Evolutionary conservation across 495 filamentous ascomycete genomes (phyloP).

Genomic region (Penicillium arizonense): DNA sequence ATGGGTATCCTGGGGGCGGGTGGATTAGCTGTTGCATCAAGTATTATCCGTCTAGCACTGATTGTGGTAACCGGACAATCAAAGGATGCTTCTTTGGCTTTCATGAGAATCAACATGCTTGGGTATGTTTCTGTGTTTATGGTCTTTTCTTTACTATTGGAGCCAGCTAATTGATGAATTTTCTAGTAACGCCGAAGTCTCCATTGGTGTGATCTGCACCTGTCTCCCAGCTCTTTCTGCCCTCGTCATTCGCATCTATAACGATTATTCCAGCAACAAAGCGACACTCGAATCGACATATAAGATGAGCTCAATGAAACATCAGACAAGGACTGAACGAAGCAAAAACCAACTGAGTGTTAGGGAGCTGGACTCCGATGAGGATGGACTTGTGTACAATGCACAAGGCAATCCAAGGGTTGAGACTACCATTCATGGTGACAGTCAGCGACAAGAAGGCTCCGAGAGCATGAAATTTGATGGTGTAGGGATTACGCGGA

Average conservation of each 20-base stretch:
- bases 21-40: constrained; percentile 35
- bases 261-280: constrained; percentile 24
- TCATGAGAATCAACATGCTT: constrained; percentile 37
- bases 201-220: constrained; percentile 40
- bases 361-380: constrained; percentile 14
- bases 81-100: constrained; percentile 31
- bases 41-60: constrained; percentile 34
- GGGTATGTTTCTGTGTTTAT: constrained; percentile 21
- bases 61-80: constrained; percentile 28
- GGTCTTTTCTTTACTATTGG: too few relatives aligned
- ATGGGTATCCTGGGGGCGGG: constrained; percentile 36
- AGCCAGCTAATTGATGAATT: background rate
- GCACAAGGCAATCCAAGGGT: constrained; percentile 23
- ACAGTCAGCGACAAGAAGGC: constrained; percentile 1
- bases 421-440: constrained; percentile 19
- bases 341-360: constrained; percentile 17
- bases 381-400: constrained; percentile 27
- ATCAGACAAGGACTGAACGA: constrained; percentile 5
- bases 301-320: constrained; percentile 18
- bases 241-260: constrained; percentile 16
- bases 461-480: background rate
- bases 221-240: constrained; percentile 38
- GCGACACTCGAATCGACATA: constrained; percentile 13
- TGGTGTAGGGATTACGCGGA: constrained; percentile 23
- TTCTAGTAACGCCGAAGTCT: constrained; percentile 35